Conservation (phyloP, 1,284 basidiomycete genomes). For the Apiotrichum brassicae region DNA sequence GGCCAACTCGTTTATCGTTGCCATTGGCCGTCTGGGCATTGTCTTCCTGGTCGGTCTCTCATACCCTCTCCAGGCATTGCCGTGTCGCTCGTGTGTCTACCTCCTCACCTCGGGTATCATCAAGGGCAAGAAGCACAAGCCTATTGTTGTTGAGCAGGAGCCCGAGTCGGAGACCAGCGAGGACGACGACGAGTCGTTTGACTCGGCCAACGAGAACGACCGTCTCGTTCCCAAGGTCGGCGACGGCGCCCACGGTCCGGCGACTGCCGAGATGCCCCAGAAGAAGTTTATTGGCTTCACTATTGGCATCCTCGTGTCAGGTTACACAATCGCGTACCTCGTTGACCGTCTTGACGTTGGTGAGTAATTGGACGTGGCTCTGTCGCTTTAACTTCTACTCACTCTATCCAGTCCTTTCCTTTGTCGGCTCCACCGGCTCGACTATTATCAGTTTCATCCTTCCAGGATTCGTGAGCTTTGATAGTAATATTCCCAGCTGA, state of each 20-base stretch:
- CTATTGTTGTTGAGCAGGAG: slow-evolving; percentile 4
- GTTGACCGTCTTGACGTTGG: slow-evolving; percentile 77
- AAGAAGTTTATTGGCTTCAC: slow-evolving; percentile 72
- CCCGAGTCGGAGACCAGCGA: slow-evolving; percentile 21
- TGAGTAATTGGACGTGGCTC: too few species aligned
- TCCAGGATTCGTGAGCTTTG: slow-evolving; percentile 55
- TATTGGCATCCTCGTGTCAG: slow-evolving; percentile 59
- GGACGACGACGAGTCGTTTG: slow-evolving; percentile 10
- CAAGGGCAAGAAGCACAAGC: slow-evolving; percentile 22
- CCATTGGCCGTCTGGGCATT: slow-evolving; percentile 87
- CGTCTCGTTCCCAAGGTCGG: slow-evolving; percentile 45
- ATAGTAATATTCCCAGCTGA: slow-evolving; percentile 53
- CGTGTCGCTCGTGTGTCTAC: slow-evolving; percentile 86
- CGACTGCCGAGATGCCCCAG: slow-evolving; percentile 59
- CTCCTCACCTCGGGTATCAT: slow-evolving; percentile 56
- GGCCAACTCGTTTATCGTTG: slow-evolving; percentile 78
- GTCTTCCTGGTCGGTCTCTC: slow-evolving; percentile 83
- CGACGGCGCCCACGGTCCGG: slow-evolving; percentile 49
- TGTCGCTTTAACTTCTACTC: background rate
- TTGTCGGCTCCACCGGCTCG: slow-evolving; percentile 93
- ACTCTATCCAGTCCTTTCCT: slow-evolving; percentile 67
- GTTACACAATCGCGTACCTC: slow-evolving; percentile 66
- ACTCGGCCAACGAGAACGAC: slow-evolving; percentile 29
- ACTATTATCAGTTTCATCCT: slow-evolving; percentile 96
- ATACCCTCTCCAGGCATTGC: slow-evolving; percentile 88